A percentile compares a stretch with the other conserved stretches of the same genome.
phyloP scores from a whole-genome alignment of 176 grass and related monocot species.

The Stipa capillata region DNA sequence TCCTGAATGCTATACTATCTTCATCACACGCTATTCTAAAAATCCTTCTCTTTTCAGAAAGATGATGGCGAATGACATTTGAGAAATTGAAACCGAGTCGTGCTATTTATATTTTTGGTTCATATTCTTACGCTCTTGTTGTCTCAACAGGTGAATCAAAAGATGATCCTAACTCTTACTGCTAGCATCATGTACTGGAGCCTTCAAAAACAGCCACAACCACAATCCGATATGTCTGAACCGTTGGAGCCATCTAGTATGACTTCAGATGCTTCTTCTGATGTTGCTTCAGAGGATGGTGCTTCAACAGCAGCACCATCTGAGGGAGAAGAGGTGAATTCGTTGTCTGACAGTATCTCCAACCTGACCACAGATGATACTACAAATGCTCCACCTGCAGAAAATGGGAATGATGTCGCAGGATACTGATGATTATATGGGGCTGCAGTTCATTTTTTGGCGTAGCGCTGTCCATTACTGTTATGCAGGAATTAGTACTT shows the following conservation, averaged over 20 bases:
- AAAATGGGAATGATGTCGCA: slow-evolving; percentile 33
- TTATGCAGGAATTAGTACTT: slow-evolving; percentile 21
- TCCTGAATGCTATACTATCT: background rate
- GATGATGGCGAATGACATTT: background rate
- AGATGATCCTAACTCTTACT: slow-evolving; percentile 94
- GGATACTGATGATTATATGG: slow-evolving; percentile 39
- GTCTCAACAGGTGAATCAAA: slow-evolving; percentile 84
- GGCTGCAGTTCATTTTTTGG: background rate
- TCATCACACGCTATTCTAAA: background rate
- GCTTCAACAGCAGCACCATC: slow-evolving; percentile 59
- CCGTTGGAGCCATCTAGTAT: slow-evolving; percentile 52
- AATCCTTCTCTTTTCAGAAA: background rate
- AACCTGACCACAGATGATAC: slow-evolving; percentile 51
- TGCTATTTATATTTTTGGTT: background rate
- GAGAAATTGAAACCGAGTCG: background rate
- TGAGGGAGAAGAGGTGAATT: slow-evolving; percentile 62
- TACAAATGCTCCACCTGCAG: slow-evolving; percentile 24
- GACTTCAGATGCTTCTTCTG: slow-evolving; percentile 54
- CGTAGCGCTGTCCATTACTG: slow-evolving; percentile 9
- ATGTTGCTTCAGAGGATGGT: slow-evolving; percentile 63
- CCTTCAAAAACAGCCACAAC: slow-evolving; percentile 55
- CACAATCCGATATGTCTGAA: slow-evolving; percentile 34
- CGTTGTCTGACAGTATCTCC: slow-evolving; percentile 36
- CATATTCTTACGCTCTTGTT: slow-evolving; percentile 2
- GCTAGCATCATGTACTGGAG: slow-evolving; percentile 97